Base-by-base conservation (phyloP, 768 basidiomycete genomes). In the Auricularia auricula-judae region DNA sequence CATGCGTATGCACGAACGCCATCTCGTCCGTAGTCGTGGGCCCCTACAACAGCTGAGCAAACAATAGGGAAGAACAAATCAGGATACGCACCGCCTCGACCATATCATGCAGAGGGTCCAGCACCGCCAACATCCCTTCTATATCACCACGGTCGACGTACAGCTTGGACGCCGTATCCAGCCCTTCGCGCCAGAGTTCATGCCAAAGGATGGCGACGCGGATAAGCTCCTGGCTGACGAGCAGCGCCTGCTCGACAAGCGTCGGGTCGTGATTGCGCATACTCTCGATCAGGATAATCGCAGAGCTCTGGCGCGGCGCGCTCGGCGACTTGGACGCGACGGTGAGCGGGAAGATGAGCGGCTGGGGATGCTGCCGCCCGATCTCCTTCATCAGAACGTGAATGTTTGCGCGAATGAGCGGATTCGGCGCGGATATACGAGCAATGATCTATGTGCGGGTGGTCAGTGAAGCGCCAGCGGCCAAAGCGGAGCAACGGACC, bases 171-270 rank as follows among this genome's bases (percentile, higher is more conserved):
- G 80, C 79, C 65, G 80, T 79, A 67, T 82, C 80, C 61, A 82
- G 69, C 8, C 78, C 79, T 63, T 82, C 80, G 66, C 79, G 77
- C 80, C 80, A 82, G 51, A 78, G 68, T 67, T 82, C 80, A 67
- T 80, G 79, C 80, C 80, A 82, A 4, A 80, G 72, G 54, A 82
- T 80, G 3, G 80, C 80, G 16, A 80, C 79, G 33, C 80, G 73
- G 60, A 80, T 80, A 39, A 82, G 74, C 69, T 82, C 80, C 34
- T 78, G 77, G 67, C 73, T 75, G 71, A 82, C 79, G 34, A 80
- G 71, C 10, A 75, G 71, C 1, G 79, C 80, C 67, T 80, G 78
- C 63, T 80, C 80, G 62, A 82, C 80, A 18, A 82, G 74, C 1
- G 66, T 68, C 0, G 74, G 72, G 61, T 76, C 76, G 70, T 81